Conservation (phyloP, 768 basidiomycete genomes). For the Gloeopeniophorella convolvens region DNA sequence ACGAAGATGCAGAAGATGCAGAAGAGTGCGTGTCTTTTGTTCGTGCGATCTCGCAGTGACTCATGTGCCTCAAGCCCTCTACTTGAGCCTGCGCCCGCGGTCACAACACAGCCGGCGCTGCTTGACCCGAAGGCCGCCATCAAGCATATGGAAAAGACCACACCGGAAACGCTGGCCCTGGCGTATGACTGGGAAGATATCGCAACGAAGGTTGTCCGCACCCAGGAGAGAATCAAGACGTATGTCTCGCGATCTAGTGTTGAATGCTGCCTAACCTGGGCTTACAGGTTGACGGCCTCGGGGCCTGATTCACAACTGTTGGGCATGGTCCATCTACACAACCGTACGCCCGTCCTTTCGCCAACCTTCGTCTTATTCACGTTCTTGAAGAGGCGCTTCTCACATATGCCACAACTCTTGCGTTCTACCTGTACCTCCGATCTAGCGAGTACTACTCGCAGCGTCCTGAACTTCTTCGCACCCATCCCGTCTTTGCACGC, state of each 20-base stretch:
- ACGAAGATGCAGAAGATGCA: slow-evolving; percentile 28
- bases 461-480: slow-evolving; percentile 54
- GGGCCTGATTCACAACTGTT: slow-evolving; percentile 48
- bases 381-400: slow-evolving; percentile 66
- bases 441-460: slow-evolving; percentile 57
- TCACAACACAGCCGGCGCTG: slow-evolving; percentile 34
- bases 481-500: slow-evolving; percentile 67
- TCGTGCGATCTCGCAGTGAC: not conserved
- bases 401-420: slow-evolving; percentile 84
- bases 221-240: slow-evolving; percentile 52
- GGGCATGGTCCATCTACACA: slow-evolving; percentile 78
- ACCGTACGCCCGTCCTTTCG: slow-evolving; percentile 55
- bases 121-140: slow-evolving; percentile 55
- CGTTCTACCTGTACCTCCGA: slow-evolving; percentile 89
- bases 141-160: slow-evolving; percentile 65
- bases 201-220: slow-evolving; percentile 41
- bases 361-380: not conserved
- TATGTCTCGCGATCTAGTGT: slow-evolving; percentile 18
- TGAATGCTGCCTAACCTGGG: slow-evolving; percentile 2
- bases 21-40: slow-evolving; percentile 12
- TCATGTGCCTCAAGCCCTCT: slow-evolving; percentile 29
- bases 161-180: slow-evolving; percentile 72
- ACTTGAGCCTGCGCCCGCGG: slow-evolving; percentile 31
- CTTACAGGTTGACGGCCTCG: slow-evolving; percentile 41
- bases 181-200: slow-evolving; percentile 83